Evolutionary conservation across 2,329 filamentous ascomycete genomes (phyloP).

Genomic region (Podosphaera fusca): DNA sequence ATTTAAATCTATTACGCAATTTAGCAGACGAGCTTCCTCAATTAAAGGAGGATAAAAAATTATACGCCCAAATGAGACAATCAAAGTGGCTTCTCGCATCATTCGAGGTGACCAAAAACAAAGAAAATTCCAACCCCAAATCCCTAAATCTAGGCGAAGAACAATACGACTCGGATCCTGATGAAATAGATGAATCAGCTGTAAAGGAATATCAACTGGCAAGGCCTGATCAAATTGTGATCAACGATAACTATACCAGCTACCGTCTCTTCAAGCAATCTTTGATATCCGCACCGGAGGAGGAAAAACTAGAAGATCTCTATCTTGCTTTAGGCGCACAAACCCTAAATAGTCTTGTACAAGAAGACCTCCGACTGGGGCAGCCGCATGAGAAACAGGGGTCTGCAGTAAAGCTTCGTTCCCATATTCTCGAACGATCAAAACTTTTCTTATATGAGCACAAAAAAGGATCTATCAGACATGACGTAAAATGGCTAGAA

Average conservation of each 20-base stretch:
- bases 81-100: constrained; percentile 66
- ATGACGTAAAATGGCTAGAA: constrained; percentile 78
- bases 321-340: constrained; percentile 63
- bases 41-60: constrained; percentile 54
- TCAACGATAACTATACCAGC: constrained; percentile 71
- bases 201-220: constrained; percentile 44
- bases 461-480: constrained; percentile 48
- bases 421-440: constrained; percentile 66
- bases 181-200: constrained; percentile 20
- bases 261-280: constrained; percentile 73
- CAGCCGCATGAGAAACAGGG: constrained; percentile 40
- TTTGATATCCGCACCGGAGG: constrained; percentile 70
- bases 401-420: constrained; percentile 45
- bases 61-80: constrained; percentile 53
- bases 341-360: constrained; percentile 52
- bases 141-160: constrained; percentile 13
- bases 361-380: constrained; percentile 47
- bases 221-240: constrained; percentile 45
- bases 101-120: constrained; percentile 33
- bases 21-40: constrained; percentile 48
- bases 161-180: constrained; percentile 20
- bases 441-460: constrained; percentile 74
- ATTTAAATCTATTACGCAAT: constrained; percentile 58
- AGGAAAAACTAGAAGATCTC: constrained; percentile 66
- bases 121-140: constrained; percentile 5